Percentiles rank a stretch among this genome's conserved stretches.
Evolutionary conservation across 441 rosid genomes (phyloP).

Genomic region (Codiaeum variegatum): DNA sequence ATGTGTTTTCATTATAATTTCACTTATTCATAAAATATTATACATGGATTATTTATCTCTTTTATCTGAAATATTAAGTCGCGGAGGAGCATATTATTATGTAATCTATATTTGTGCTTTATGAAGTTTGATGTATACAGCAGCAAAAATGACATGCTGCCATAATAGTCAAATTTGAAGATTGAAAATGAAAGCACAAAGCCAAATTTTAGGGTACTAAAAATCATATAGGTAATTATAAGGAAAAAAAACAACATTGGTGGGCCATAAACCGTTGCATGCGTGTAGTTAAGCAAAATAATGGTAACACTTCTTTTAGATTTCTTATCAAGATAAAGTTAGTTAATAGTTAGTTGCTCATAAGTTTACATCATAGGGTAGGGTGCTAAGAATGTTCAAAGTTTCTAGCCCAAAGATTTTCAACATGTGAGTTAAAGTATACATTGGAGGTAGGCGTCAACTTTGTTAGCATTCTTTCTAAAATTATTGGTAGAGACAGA

Average conservation of each 20-base stretch:
- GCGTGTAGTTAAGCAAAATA: neutral
- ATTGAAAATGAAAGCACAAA: neutral
- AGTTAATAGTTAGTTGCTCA: neutral
- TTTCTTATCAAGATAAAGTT: neutral
- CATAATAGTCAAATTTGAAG: neutral
- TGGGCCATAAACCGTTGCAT: neutral
- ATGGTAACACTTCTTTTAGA: neutral
- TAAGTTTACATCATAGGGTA: neutral
- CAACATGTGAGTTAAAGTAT: neutral
- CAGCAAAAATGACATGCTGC: neutral
- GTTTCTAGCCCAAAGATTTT: neutral
- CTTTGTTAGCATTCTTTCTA: too few relatives aligned
- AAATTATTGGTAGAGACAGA: too few relatives aligned
- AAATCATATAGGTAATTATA: neutral
- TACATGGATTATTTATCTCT: too few relatives aligned
- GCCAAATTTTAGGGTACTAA: neutral
- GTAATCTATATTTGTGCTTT: too few relatives aligned
- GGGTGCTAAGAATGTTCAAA: neutral
- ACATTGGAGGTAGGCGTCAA: neutral
- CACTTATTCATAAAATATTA: too few relatives aligned
- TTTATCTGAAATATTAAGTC: too few relatives aligned
- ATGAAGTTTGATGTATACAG: neutral
- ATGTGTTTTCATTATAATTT: too few relatives aligned
- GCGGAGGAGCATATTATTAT: too few relatives aligned
- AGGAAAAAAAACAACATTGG: too few relatives aligned